Conservation (phyloP, 176 grass and related monocot species). For the Ananas comosus region DNA sequence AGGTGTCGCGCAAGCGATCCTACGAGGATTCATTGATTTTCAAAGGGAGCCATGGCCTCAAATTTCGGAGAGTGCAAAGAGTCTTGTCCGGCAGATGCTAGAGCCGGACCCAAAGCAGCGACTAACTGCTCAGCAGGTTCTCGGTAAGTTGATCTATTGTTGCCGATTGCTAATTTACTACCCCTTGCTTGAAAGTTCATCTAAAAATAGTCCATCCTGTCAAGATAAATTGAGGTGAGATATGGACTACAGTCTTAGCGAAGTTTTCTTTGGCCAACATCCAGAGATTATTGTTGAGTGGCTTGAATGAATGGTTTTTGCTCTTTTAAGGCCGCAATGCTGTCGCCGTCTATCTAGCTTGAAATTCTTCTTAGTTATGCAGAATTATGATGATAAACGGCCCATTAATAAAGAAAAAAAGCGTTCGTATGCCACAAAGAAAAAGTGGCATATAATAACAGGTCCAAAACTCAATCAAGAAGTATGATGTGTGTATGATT, state of each 20-base stretch:
- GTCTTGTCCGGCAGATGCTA: constrained; percentile 60
- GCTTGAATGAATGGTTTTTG: neutral
- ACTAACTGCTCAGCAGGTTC: constrained; percentile 58
- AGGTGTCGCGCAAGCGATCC: constrained; percentile 60
- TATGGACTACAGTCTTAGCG: neutral
- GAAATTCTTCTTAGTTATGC: too few species aligned
- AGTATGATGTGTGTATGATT: too few species aligned
- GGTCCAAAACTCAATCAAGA: too few species aligned
- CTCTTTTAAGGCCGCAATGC: neutral
- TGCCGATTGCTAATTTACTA: neutral
- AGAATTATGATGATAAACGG: too few species aligned
- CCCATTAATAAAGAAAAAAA: too few species aligned
- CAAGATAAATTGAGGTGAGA: neutral
- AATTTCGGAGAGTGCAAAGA: constrained; percentile 55
- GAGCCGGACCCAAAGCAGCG: constrained; percentile 43
- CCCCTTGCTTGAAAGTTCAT: neutral
- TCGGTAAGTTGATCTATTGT: constrained; percentile 24
- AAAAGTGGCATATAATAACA: too few species aligned
- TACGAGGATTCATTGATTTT: constrained; percentile 45
- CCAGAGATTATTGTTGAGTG: neutral
- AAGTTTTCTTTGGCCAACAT: neutral
- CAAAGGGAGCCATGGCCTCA: constrained; percentile 54
- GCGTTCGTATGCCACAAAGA: too few species aligned
- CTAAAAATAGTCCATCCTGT: neutral
- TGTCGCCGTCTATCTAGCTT: neutral